phyloP scores from a whole-genome alignment of 768 basidiomycete species.

The Pisolithus albus region DNA sequence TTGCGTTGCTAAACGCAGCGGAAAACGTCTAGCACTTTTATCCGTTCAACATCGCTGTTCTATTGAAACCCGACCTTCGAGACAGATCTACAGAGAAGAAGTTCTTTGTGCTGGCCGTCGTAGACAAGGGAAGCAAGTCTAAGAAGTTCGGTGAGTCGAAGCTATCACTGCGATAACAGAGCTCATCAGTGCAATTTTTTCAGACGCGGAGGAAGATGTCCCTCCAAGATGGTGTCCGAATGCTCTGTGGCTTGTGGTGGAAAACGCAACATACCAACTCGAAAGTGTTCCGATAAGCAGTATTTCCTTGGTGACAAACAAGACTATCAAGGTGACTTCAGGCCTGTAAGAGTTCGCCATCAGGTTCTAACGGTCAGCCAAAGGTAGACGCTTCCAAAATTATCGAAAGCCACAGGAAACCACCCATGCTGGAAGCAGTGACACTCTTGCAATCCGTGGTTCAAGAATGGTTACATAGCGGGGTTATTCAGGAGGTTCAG shows the following conservation, averaged over 20 bases:
- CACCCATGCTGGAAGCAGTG: constrained; percentile 52
- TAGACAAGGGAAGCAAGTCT: constrained; percentile 54
- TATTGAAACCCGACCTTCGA: constrained; percentile 61
- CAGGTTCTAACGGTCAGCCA: constrained; percentile 1
- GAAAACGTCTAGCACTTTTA: constrained; percentile 59
- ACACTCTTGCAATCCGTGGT: constrained; percentile 43
- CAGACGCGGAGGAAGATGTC: constrained; percentile 56
- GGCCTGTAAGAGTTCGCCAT: neutral
- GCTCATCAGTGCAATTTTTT: neutral
- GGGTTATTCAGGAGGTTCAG: constrained; percentile 64
- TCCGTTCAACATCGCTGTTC: constrained; percentile 58
- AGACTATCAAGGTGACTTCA: constrained; percentile 56
- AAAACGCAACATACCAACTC: constrained; percentile 61
- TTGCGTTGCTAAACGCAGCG: neutral
- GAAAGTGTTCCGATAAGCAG: constrained; percentile 59
- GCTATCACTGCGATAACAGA: neutral
- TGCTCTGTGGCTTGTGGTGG: constrained; percentile 39
- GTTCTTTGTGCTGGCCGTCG: constrained; percentile 69
- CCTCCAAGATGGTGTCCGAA: constrained; percentile 76
- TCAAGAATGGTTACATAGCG: constrained; percentile 47
- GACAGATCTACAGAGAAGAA: constrained; percentile 36
- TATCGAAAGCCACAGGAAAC: constrained; percentile 56
- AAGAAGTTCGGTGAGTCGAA: constrained; percentile 41
- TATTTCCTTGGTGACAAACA: constrained; percentile 68
- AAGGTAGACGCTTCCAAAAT: constrained; percentile 71